These are phyloP conservation scores for Psilocybe mexicana DNA, from an alignment of 1,284 basidiomycete species.

Conservation along the genomic window DNA sequence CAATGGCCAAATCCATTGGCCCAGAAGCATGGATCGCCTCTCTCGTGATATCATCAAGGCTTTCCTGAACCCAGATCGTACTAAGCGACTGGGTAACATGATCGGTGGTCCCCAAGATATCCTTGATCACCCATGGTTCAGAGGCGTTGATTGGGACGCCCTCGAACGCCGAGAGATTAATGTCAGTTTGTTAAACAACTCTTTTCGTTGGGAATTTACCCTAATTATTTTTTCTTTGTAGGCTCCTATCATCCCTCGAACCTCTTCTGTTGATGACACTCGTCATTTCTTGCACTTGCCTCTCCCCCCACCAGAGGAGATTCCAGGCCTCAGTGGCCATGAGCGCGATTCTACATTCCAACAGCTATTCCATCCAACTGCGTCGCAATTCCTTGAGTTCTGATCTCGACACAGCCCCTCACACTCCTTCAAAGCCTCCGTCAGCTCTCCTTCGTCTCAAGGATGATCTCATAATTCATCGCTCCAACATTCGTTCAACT, in stretches of 20 bases:
- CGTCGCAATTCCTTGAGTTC: slow-evolving; percentile 74
- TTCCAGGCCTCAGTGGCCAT: slow-evolving; percentile 70
- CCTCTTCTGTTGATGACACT: slow-evolving; percentile 75
- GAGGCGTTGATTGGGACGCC: slow-evolving; percentile 89
- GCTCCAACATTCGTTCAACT: slow-evolving; percentile 21
- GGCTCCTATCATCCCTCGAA: slow-evolving; percentile 83
- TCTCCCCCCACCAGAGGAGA: slow-evolving; percentile 71
- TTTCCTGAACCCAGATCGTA: slow-evolving; percentile 92
- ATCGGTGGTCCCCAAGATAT: slow-evolving; percentile 91
- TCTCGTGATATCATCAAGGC: slow-evolving; percentile 79
- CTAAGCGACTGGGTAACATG: slow-evolving; percentile 92
- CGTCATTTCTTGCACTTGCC: slow-evolving; percentile 80
- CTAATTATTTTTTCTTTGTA: slow-evolving; percentile 30
- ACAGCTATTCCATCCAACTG: slow-evolving; percentile 63
- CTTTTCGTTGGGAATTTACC: slow-evolving; percentile 5
- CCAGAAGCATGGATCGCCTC: slow-evolving; percentile 81
- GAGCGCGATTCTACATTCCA: slow-evolving; percentile 56
- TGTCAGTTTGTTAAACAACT: slow-evolving; percentile 39
- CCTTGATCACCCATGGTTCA: slow-evolving; percentile 94
- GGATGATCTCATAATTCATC: slow-evolving; percentile 4
- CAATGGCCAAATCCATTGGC: slow-evolving; percentile 91
- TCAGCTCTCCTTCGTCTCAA: not conserved
- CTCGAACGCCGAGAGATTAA: slow-evolving; percentile 78
- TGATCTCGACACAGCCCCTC: slow-evolving; percentile 35
- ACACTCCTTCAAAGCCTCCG: slow-evolving; percentile 3